A percentile compares a stretch with the other conserved stretches of the same genome.
These are phyloP conservation scores for Fusarium sp. DNA, from an alignment of 2,329 filamentous ascomycete genomes.

Conservation along the genomic window DNA sequence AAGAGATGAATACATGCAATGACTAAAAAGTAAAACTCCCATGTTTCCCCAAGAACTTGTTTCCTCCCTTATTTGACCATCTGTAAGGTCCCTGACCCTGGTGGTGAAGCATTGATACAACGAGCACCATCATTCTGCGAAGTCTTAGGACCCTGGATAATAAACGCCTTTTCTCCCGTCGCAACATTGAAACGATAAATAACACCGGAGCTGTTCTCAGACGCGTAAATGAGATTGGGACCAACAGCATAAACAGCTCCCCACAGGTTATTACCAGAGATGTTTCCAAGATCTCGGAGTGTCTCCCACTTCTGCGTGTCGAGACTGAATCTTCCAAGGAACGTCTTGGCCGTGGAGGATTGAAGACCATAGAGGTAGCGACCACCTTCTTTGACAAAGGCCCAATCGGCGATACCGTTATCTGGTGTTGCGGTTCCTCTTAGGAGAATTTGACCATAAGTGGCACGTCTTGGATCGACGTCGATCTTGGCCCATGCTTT, in stretches of 20 bases:
- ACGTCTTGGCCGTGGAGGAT: not conserved
- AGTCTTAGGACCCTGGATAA: conserved; percentile 13
- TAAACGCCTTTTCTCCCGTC: not conserved
- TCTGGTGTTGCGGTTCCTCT: not conserved
- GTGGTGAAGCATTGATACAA: conserved; percentile 19
- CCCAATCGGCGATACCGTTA: conserved; percentile 7
- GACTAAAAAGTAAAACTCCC: not conserved
- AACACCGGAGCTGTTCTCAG: conserved; percentile 12
- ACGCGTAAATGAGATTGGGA: conserved; percentile 2
- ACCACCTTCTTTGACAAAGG: not conserved
- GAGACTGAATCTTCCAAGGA: conserved; percentile 2
- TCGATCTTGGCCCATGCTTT: conserved; percentile 13
- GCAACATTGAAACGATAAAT: conserved; percentile 13
- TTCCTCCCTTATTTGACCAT: not conserved
- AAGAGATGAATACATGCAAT: not conserved
- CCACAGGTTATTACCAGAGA: conserved; percentile 7
- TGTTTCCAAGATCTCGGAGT: not conserved
- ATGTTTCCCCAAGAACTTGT: too few species aligned
- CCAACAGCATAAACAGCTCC: conserved; percentile 17
- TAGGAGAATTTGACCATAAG: not conserved
- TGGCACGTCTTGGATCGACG: not conserved
- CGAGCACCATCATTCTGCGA: conserved; percentile 17
- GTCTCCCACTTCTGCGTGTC: not conserved
- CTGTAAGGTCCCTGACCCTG: not conserved
- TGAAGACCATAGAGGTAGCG: conserved; percentile 4